A percentile compares a stretch with the other conserved stretches of the same genome.
Evolutionary conservation across 2,329 filamentous ascomycete species (phyloP).

Genomic region (Hymenoscyphus infarciens): DNA sequence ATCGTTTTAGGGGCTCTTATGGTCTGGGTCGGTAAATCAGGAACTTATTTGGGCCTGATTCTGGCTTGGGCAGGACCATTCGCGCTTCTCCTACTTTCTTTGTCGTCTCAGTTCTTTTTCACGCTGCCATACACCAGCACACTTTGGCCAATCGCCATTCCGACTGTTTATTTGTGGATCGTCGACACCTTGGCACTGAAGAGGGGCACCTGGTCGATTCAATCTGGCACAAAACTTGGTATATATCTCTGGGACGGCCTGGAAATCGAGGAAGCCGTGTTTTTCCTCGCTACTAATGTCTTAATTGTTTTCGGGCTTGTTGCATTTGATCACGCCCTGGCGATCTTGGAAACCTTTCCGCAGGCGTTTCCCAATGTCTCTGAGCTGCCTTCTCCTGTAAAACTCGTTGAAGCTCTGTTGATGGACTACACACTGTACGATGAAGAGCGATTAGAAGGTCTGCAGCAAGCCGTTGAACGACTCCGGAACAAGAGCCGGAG

Average conservation of each 20-base stretch:
- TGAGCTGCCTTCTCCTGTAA: conserved; percentile 44
- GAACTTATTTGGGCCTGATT: conserved; percentile 68
- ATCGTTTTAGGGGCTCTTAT: conserved; percentile 45
- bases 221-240: conserved; percentile 62
- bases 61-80: conserved; percentile 66
- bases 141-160: conserved; percentile 54
- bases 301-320: conserved; percentile 67
- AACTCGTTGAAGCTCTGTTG: conserved; percentile 51
- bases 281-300: conserved; percentile 68
- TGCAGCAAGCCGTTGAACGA: conserved; percentile 55
- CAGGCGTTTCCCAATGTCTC: conserved; percentile 50
- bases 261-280: conserved; percentile 71
- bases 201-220: conserved; percentile 70
- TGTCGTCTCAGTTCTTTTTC: conserved; percentile 62
- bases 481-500: conserved; percentile 65
- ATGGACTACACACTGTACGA: conserved; percentile 50
- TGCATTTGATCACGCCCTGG: conserved; percentile 66
- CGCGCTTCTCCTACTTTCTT: conserved; percentile 58
- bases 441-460: conserved; percentile 51
- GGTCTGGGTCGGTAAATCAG: conserved; percentile 44
- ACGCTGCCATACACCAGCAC: conserved; percentile 56
- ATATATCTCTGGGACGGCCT: conserved; percentile 60
- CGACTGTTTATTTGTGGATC: conserved; percentile 68
- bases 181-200: conserved; percentile 66
- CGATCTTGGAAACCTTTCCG: conserved; percentile 62